A percentile compares a stretch with the other conserved stretches of the same genome.
Evolutionary conservation across 140 eudicot genomes (phyloP).

Genomic region (Ambrosia hybrid): DNA sequence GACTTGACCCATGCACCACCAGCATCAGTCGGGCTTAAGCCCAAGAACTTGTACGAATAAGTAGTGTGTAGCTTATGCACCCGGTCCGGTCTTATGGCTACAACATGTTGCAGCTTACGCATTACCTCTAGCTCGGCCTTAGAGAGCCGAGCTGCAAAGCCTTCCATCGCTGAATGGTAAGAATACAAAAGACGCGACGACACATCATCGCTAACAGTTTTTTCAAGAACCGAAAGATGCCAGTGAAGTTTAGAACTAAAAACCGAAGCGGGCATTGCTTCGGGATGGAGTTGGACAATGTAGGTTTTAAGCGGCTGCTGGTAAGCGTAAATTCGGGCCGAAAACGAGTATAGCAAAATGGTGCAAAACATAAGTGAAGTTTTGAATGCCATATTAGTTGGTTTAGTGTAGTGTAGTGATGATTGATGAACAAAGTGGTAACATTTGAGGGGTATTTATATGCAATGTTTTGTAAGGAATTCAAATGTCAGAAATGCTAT

Average conservation of each 20-base stretch:
- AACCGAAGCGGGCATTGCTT: slow-evolving; percentile 31
- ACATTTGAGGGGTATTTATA: slow-evolving; percentile 57
- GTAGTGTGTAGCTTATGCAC: slow-evolving; percentile 66
- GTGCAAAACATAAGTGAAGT: slow-evolving; percentile 19
- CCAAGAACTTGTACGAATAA: slow-evolving; percentile 83
- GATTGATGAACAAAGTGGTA: not conserved
- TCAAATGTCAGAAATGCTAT: slow-evolving; percentile 34
- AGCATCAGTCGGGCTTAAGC: slow-evolving; percentile 40
- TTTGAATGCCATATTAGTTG: slow-evolving; percentile 36
- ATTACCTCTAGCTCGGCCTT: slow-evolving; percentile 46
- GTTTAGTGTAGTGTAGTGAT: too few species aligned
- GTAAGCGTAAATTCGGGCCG: slow-evolving; percentile 18
- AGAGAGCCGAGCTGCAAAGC: slow-evolving; percentile 77
- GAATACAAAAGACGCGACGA: slow-evolving; percentile 78
- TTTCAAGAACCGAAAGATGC: slow-evolving; percentile 78
- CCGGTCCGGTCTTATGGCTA: slow-evolving; percentile 75
- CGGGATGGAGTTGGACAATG: slow-evolving; percentile 84
- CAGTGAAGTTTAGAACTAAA: slow-evolving; percentile 63
- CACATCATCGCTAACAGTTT: slow-evolving; percentile 32
- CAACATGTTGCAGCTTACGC: slow-evolving; percentile 46
- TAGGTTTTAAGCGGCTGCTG: slow-evolving; percentile 61
- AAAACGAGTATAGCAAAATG: slow-evolving; percentile 24
- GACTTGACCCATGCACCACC: slow-evolving; percentile 71
- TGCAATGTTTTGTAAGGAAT: slow-evolving; percentile 12
- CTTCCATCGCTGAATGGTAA: slow-evolving; percentile 73